phyloP scores from a whole-genome alignment of 768 basidiomycete genomes.

The Mycena vitilis region DNA sequence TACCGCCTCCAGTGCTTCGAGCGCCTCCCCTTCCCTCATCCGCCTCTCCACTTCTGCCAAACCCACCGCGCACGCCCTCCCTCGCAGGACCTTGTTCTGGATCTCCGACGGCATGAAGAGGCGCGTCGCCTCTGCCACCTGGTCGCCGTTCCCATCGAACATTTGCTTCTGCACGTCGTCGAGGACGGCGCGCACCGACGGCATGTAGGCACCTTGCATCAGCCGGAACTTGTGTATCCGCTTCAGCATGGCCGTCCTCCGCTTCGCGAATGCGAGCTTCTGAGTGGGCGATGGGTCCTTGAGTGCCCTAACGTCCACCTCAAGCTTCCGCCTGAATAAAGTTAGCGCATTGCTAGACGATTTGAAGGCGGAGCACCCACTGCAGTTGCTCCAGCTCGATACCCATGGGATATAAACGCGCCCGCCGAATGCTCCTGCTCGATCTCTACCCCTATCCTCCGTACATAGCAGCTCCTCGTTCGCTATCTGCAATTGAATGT shows the following conservation, averaged over 20 bases:
- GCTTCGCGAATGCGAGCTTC: constrained; percentile 1
- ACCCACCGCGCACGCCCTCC: too few relatives aligned
- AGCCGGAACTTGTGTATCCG: constrained; percentile 12
- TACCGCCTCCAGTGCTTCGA: too few relatives aligned
- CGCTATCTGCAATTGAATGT: background rate
- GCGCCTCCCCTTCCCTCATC: too few relatives aligned
- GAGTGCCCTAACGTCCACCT: too few relatives aligned
- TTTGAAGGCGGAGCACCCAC: background rate
- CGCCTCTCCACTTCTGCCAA: too few relatives aligned
- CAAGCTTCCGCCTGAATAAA: background rate
- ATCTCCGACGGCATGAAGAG: too few relatives aligned
- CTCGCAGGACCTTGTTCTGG: too few relatives aligned
- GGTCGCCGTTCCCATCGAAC: too few relatives aligned
- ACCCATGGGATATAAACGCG: background rate
- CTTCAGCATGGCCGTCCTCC: background rate
- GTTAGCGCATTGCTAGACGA: too few relatives aligned
- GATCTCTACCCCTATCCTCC: background rate
- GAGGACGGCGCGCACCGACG: background rate
- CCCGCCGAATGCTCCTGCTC: background rate
- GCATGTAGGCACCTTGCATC: constrained; percentile 9
- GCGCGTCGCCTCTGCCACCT: too few relatives aligned
- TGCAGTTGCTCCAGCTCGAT: background rate
- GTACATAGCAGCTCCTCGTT: background rate
- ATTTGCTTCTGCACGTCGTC: background rate
- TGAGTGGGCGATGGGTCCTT: background rate